These are phyloP conservation scores for Cladorrhinum samala DNA, from an alignment of 495 filamentous ascomycete species.

Conservation along the genomic window DNA sequence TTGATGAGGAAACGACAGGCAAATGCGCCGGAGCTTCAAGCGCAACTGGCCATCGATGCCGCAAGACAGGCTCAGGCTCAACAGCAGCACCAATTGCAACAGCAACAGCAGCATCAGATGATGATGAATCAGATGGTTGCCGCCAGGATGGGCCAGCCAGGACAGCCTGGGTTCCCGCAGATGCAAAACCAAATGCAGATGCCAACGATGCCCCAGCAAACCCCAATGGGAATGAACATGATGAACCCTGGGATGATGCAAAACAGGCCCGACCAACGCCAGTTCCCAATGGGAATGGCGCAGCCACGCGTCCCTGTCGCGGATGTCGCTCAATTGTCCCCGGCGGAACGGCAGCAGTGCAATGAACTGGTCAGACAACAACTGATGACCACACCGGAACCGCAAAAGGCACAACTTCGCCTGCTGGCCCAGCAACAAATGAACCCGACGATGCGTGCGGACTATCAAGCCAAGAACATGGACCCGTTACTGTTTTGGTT, in stretches of 20 bases:
- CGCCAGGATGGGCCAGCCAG: conserved; percentile 35
- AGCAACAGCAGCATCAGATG: conserved; percentile 30
- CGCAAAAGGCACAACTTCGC: conserved; percentile 29
- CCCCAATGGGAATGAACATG: conserved; percentile 37
- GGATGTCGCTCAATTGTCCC: conserved; percentile 13
- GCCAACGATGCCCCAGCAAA: conserved; percentile 35
- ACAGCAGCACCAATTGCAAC: conserved; percentile 23
- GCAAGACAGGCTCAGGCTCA: conserved; percentile 37
- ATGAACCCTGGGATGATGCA: conserved; percentile 18
- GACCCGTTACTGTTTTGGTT: conserved; percentile 39
- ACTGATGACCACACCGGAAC: conserved; percentile 25
- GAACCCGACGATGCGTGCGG: conserved; percentile 21
- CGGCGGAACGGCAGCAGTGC: conserved; percentile 25
- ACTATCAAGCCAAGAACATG: conserved; percentile 26
- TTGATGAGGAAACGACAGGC: conserved; percentile 37
- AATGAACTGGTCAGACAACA: conserved; percentile 22
- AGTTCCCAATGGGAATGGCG: conserved; percentile 35
- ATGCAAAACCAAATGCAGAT: conserved; percentile 47
- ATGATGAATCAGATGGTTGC: conserved; percentile 42
- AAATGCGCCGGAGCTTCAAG: conserved; percentile 36
- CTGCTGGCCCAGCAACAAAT: conserved; percentile 20
- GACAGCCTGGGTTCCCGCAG: conserved; percentile 40
- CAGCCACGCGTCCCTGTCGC: conserved; percentile 14
- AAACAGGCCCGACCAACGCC: conserved; percentile 29
- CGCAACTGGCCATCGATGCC: conserved; percentile 35